These are phyloP conservation scores for Wickerhamiella cacticola DNA, from an alignment of 805 yeast genomes.

Conservation along the genomic window DNA sequence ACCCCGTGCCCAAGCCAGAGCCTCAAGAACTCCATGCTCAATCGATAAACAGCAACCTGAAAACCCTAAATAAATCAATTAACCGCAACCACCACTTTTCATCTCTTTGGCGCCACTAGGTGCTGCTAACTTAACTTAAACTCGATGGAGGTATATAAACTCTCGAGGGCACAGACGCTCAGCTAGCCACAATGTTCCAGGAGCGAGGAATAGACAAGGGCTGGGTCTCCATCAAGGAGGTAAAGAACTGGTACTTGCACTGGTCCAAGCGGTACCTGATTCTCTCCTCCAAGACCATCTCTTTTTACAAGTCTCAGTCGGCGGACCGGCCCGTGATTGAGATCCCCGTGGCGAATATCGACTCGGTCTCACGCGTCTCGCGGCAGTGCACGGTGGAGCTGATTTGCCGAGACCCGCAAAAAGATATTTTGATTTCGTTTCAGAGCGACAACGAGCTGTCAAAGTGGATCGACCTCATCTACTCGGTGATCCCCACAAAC, in stretches of 20 bases:
- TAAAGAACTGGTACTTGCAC: not conserved
- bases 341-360: not conserved
- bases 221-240: constrained; percentile 4
- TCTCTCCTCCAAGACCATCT: not conserved
- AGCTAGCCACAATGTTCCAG: not conserved
- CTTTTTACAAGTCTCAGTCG: constrained; percentile 1
- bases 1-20: too few relatives aligned
- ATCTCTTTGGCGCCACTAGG: not conserved
- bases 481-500: not conserved
- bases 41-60: too few relatives aligned
- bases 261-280: constrained; percentile 2
- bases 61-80: not conserved
- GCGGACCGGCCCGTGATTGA: not conserved
- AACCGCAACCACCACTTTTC: too few relatives aligned
- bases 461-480: constrained; percentile 7
- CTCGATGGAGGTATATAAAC: not conserved
- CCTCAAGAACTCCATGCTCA: too few relatives aligned
- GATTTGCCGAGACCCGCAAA: not conserved
- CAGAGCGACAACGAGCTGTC: not conserved
- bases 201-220: constrained; percentile 1
- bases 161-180: not conserved
- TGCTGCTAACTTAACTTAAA: constrained; percentile 1
- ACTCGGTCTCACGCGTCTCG: not conserved
- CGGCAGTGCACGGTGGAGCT: constrained; percentile 4
- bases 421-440: not conserved